These are phyloP conservation scores for Oryza australiensis DNA, from an alignment of 176 grass and related monocot species.

Conservation along the genomic window DNA sequence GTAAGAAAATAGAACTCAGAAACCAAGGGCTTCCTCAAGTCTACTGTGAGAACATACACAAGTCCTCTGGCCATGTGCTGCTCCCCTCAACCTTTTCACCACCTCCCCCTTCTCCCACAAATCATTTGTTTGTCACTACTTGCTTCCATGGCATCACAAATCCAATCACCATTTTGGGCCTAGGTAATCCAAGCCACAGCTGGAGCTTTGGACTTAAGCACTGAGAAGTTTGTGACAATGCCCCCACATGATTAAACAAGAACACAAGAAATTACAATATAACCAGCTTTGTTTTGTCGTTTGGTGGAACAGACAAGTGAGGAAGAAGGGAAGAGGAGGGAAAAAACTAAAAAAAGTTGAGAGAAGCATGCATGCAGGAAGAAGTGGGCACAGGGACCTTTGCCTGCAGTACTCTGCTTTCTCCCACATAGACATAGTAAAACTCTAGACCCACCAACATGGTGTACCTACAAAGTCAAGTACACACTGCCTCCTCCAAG, in stretches of 20 bases:
- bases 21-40: no score
- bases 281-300: slow-evolving; percentile 36
- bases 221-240: background rate
- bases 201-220: slow-evolving; percentile 26
- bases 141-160: slow-evolving; percentile 43
- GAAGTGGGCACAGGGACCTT: slow-evolving; percentile 28
- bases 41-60: slow-evolving; percentile 6
- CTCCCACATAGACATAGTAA: slow-evolving; percentile 24
- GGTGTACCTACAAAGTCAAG: background rate
- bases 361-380: slow-evolving; percentile 38
- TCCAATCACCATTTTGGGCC: slow-evolving; percentile 22
- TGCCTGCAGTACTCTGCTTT: slow-evolving; percentile 21
- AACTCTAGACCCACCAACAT: slow-evolving; percentile 25
- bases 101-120: background rate
- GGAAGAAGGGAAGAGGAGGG: slow-evolving; percentile 4
- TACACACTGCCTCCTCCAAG: background rate
- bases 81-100: slow-evolving; percentile 26
- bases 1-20: background rate
- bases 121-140: slow-evolving; percentile 55
- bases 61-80: slow-evolving; percentile 45
- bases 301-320: slow-evolving; percentile 20
- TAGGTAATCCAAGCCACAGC: slow-evolving; percentile 21
- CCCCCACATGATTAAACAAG: background rate
- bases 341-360: slow-evolving; percentile 13
- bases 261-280: background rate